Base-by-base conservation (phyloP, 129 eudicot genomes). In the Pulicaria dysenterica region DNA sequence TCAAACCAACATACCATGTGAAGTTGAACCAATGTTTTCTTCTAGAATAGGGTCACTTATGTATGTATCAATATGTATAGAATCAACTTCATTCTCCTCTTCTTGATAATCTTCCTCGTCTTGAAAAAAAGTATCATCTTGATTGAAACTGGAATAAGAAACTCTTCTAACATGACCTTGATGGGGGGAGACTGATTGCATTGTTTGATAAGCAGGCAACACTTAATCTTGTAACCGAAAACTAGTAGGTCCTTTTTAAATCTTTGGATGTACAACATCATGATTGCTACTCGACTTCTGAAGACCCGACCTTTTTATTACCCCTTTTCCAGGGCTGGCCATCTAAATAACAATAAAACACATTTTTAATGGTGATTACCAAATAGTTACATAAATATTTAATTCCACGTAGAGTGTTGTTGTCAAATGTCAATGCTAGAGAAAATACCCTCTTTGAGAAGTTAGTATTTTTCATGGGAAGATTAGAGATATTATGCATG, bases 311-410 rank as follows among this genome's bases (percentile, higher is more conserved):
- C 6, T 53, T 5, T 6, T 53, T 3, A 53, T 12, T 16, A 4
- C 64, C 8, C 64, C 16, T 58, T 58, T 58, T 58, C 43, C 64
- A 34, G 17, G 43, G 16, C 8, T 42, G 34, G n/a, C 64, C 44
- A 58, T 36, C 64, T 58, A 14, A 14, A 54, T 54, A 54, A 54
- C 58, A 54, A 54, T 54, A n/a, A n/a, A 54, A 54, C 58, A 54
- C 58, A 0, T 4, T 44, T 0, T 2, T 44, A 0, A 14, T n/a
- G 0, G 6, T 3, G 6, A 54, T 12, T 53, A 12, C 58, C 2
- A 53, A n/a, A n/a, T n/a, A n/a, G n/a, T n/a, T n/a, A n/a, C n/a
- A n/a, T n/a, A n/a, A n/a, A n/a, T n/a, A n/a, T n/a, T n/a, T n/a
- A n/a, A n/a, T n/a, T n/a, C n/a, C n/a, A n/a, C n/a, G n/a, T 53